A percentile compares a stretch with the other conserved stretches of the same genome.
Evolutionary conservation across 23 red algal species (phyloP).

Genomic region (Gracilaria gracilis): DNA sequence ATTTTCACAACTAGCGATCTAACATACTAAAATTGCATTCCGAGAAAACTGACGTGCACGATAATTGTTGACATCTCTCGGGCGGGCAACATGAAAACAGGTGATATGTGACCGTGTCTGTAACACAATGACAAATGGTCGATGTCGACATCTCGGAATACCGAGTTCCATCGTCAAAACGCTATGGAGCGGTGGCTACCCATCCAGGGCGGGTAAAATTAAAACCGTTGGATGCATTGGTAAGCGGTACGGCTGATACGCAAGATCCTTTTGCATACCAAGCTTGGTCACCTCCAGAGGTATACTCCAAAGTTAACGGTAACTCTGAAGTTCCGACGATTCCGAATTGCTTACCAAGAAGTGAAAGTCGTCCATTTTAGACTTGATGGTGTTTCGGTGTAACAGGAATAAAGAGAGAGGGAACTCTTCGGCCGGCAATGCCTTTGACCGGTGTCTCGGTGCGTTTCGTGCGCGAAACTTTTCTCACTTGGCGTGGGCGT

Average conservation of each 20-base stretch:
- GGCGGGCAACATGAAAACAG: neutral
- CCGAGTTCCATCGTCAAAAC: neutral
- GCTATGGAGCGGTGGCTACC: neutral
- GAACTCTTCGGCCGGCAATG: neutral
- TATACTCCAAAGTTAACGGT: neutral
- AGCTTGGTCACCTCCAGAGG: neutral
- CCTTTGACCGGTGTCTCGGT: neutral
- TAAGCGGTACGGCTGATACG: neutral
- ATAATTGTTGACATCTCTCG: neutral
- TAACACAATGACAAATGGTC: neutral
- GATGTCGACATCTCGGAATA: neutral
- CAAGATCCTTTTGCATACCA: neutral
- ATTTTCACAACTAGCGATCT: too few species aligned
- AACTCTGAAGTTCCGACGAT: neutral
- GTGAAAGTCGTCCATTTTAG: neutral
- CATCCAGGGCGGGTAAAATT: neutral
- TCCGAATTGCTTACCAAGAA: neutral
- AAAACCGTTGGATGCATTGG: neutral
- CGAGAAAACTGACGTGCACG: too few species aligned
- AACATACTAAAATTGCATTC: too few species aligned
- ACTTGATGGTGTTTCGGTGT: neutral
- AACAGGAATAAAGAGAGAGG: neutral
- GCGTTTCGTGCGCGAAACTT: neutral
- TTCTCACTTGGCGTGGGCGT: slow-evolving; percentile 27
- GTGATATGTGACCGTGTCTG: neutral